A percentile compares a stretch with the other conserved stretches of the same genome.
phyloP scores from a whole-genome alignment of 2,329 filamentous ascomycete genomes.

The Didymella arachidicola region DNA sequence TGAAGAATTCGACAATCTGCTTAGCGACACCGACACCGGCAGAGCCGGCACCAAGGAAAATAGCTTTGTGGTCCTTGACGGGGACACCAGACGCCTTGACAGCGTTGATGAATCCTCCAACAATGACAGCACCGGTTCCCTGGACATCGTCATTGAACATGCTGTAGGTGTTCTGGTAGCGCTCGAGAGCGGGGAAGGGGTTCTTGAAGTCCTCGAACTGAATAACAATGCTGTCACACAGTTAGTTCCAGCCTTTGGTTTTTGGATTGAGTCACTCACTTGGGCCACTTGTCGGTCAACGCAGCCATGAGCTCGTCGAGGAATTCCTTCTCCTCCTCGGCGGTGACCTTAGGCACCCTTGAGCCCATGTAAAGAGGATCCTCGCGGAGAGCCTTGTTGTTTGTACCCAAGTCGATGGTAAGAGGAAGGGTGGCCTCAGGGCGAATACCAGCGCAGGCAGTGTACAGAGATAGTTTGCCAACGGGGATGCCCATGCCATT shows the following conservation, averaged over 20 bases:
- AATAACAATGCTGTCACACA: slow-evolving; percentile 68
- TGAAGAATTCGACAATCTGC: slow-evolving; percentile 97
- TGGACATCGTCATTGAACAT: slow-evolving; percentile 99
- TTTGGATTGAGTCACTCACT: slow-evolving; percentile 54
- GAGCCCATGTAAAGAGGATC: slow-evolving; percentile 92
- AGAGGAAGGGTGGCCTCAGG: slow-evolving; percentile 72
- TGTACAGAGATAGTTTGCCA: slow-evolving; percentile 95
- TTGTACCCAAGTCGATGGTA: slow-evolving; percentile 69
- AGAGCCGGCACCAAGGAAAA: slow-evolving; percentile 95
- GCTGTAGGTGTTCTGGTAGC: slow-evolving; percentile 87
- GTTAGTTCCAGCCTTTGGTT: slow-evolving; percentile 39
- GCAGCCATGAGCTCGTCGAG: slow-evolving; percentile 98
- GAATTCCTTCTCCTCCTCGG: slow-evolving; percentile 84
- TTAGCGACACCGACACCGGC: slow-evolving; percentile 97
- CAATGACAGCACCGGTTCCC: slow-evolving; percentile 93
- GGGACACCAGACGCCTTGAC: slow-evolving; percentile 88
- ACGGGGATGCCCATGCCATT: slow-evolving; percentile 99
- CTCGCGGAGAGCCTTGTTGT: slow-evolving; percentile 70
- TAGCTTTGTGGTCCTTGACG: slow-evolving; percentile 87
- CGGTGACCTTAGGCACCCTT: slow-evolving; percentile 78
- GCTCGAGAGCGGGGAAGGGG: slow-evolving; percentile 90
- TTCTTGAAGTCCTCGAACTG: slow-evolving; percentile 99
- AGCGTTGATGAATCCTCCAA: slow-evolving; percentile 77
- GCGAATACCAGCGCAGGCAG: slow-evolving; percentile 91
- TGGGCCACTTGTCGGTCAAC: slow-evolving; percentile 77